Conservation (phyloP, 768 basidiomycete genomes). For the Auricularia auricula-judae region DNA sequence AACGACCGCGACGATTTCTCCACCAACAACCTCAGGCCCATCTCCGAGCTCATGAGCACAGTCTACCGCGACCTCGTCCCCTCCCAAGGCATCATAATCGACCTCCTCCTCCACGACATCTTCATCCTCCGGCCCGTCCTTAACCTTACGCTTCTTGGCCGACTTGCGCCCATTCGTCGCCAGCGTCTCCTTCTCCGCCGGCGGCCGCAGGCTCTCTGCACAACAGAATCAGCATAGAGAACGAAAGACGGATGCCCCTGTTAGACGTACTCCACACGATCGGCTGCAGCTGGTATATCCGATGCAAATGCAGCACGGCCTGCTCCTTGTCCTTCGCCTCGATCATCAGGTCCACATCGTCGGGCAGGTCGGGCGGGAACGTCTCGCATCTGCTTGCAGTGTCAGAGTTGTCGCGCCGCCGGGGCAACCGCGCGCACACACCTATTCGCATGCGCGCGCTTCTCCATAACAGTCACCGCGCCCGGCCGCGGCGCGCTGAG, state of each 20-base stretch:
- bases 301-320: conserved; percentile 75
- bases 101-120: conserved; percentile 19
- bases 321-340: conserved; percentile 93
- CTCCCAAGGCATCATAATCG: conserved; percentile 25
- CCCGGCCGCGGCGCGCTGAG: conserved; percentile 84
- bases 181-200: conserved; percentile 27
- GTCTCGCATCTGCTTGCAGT: conserved; percentile 33
- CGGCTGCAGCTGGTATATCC: conserved; percentile 61
- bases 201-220: conserved; percentile 30
- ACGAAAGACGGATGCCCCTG: too few species aligned
- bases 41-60: neutral
- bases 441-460: conserved; percentile 77
- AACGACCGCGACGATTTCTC: too few species aligned
- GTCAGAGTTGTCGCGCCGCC: neutral
- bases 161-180: conserved; percentile 36
- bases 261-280: conserved; percentile 32
- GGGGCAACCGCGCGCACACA: neutral
- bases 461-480: conserved; percentile 73
- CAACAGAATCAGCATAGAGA: neutral
- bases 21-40: neutral
- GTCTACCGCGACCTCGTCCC: conserved; percentile 24
- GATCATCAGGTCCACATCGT: conserved; percentile 83
- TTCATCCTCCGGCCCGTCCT: conserved; percentile 13
- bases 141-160: conserved; percentile 11
- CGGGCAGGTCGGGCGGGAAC: conserved; percentile 52